phyloP scores from a whole-genome alignment of 1,139 yeast species.

The Hyphopichia buzzinii region DNA sequence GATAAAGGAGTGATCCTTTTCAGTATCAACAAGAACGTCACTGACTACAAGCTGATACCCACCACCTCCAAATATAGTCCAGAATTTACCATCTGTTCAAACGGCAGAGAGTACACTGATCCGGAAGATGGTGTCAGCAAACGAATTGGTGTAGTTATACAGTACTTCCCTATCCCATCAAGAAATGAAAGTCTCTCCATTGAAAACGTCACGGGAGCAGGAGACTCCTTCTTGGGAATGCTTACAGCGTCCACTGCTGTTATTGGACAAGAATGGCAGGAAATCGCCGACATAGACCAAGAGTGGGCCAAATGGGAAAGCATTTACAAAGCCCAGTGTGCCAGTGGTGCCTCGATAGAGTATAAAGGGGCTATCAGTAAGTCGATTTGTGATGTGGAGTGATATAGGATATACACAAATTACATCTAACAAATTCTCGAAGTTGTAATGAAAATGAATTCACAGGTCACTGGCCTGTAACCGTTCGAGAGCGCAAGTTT shows the following conservation, averaged over 20 bases:
- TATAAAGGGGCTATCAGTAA: slow-evolving; percentile 23
- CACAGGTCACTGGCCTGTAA: too few species aligned
- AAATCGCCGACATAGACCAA: slow-evolving; percentile 23
- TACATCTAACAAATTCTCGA: too few species aligned
- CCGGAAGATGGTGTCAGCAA: slow-evolving; percentile 15
- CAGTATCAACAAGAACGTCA: slow-evolving; percentile 25
- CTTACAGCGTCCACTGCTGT: slow-evolving; percentile 29
- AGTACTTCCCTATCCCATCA: slow-evolving; percentile 56
- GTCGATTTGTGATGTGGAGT: not conserved
- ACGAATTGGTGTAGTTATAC: slow-evolving; percentile 53
- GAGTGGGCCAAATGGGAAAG: slow-evolving; percentile 33
- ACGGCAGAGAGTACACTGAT: slow-evolving; percentile 14
- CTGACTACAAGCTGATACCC: slow-evolving; percentile 34
- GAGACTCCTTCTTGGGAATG: slow-evolving; percentile 67
- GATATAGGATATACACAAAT: too few species aligned
- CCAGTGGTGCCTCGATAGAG: slow-evolving; percentile 51
- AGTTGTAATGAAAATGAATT: too few species aligned
- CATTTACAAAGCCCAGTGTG: slow-evolving; percentile 49
- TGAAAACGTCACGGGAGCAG: slow-evolving; percentile 67
- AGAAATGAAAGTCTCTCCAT: slow-evolving; percentile 31
- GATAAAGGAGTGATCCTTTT: slow-evolving; percentile 57
- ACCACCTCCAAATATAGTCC: slow-evolving; percentile 33
- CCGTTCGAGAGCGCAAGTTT: too few species aligned
- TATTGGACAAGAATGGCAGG: slow-evolving; percentile 25
- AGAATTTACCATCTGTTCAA: slow-evolving; percentile 18